Evolutionary conservation across 257 asterid genomes (phyloP).

Genomic region (Solanum chmielewskii): DNA sequence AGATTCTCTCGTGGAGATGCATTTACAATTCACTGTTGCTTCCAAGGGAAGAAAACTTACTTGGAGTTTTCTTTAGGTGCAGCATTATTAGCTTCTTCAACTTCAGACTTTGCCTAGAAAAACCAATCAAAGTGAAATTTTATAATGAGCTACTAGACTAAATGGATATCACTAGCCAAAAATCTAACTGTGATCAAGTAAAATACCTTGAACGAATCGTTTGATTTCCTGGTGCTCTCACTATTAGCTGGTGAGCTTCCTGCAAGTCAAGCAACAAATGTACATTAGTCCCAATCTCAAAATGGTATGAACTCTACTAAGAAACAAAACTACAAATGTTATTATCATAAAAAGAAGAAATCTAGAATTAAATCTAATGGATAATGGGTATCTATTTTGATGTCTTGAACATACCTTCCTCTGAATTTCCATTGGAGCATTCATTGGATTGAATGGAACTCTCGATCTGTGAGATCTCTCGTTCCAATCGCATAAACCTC

Average conservation of each 20-base stretch:
- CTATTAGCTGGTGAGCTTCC: constrained; percentile 30
- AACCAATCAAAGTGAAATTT: neutral
- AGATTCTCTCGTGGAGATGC: neutral
- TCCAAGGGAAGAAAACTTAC: constrained; percentile 20
- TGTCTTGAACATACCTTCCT: constrained; percentile 1
- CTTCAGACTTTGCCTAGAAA: constrained; percentile 32
- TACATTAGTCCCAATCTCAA: neutral
- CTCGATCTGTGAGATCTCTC: constrained; percentile 70
- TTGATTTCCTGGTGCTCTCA: constrained; percentile 35
- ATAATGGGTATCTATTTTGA: neutral
- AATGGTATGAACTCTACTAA: neutral
- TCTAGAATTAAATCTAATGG: neutral
- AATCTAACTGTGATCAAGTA: neutral
- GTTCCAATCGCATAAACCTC: constrained; percentile 55
- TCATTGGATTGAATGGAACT: constrained; percentile 49
- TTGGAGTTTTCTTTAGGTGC: constrained; percentile 57
- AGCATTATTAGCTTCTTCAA: constrained; percentile 29
- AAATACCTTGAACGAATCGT: constrained; percentile 38
- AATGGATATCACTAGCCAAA: neutral
- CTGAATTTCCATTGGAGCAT: constrained; percentile 13
- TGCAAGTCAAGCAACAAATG: constrained; percentile 6
- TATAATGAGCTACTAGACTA: neutral
- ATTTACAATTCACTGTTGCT: neutral
- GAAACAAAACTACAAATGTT: neutral
- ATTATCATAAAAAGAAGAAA: neutral